Evolutionary conservation across 352 stramenopile genomes (phyloP), one percentile per base, ranked within the genome.

Genomic region (Blastocystis sp.): DNA sequence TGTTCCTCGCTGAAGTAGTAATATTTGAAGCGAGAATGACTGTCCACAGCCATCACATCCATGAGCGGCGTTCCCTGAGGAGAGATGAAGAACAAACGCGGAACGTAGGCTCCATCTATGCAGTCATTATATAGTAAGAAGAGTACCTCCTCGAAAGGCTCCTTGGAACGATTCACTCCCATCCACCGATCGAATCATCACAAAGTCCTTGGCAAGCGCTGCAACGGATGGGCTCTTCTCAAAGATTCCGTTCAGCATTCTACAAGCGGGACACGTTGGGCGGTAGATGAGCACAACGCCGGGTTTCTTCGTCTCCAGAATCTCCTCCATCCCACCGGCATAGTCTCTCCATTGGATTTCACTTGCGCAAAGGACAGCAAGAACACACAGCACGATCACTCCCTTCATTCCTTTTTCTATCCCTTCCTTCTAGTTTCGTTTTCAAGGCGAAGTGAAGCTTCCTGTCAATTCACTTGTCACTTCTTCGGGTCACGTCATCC

Each of bases 81-180:
- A 17, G 71, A 81, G 17, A 81, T 60, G 28, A 81, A 81, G 48
- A 81, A 81, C 1, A 81, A 48, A n/a, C 71, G 53, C 9, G 71
- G 71, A 21, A 81, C 71, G 66, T 81, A 81, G 23, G 45, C n/a
- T 38, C 71, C 71, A 81, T 81, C 71, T 81, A 65, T 21, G 41
- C 59, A 17, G 43, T 38, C 43, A 23, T 11, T n/a, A n/a, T n/a
- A 40, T n/a, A 17, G 1, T 11, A 34, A 9, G 0, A 53, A 5
- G 2, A 5, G 0, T 52, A 81, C 71, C 71, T 81, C 71, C 71
- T 56, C 43, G 23, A 21, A 62, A 81, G 11, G 45, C 71, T 52
- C 14, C 10, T 52, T 81, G 48, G 38, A 3, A 9, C 23, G 48
- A 53, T 53, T 52, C 48, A 0, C 34, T 23, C 45, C 71, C 71